A percentile compares a stretch with the other conserved stretches of the same genome.
phyloP scores from a whole-genome alignment of 2,329 filamentous ascomycete genomes.

The Trichoderma harzianum region DNA sequence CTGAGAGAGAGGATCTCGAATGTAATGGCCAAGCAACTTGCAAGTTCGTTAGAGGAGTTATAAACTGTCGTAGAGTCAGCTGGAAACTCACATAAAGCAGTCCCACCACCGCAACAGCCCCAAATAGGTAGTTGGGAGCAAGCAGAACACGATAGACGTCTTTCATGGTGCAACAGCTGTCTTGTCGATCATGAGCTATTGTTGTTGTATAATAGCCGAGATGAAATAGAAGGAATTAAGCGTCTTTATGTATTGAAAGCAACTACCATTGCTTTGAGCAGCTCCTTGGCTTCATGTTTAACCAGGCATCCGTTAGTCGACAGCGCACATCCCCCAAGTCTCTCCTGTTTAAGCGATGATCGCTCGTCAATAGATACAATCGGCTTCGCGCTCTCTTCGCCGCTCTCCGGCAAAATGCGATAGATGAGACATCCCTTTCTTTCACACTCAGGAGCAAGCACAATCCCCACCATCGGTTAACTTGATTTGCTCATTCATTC shows the following conservation, averaged over 20 bases:
- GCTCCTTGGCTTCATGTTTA: neutral
- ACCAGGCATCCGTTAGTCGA: too few relatives aligned
- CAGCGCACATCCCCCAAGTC: neutral
- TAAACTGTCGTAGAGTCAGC: too few relatives aligned
- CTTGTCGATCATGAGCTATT: neutral
- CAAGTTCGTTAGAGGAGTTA: neutral
- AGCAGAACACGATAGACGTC: neutral
- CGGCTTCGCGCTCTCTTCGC: neutral
- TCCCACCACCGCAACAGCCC: neutral
- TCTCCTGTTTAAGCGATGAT: neutral
- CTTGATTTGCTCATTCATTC: neutral
- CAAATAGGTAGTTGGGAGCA: neutral
- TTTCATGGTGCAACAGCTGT: neutral
- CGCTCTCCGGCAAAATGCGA: neutral
- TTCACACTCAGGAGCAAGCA: neutral
- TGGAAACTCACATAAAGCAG: neutral
- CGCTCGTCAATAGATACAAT: neutral
- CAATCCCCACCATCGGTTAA: neutral
- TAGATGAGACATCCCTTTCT: neutral
- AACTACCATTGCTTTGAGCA: neutral
- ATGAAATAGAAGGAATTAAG: neutral
- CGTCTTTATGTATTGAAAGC: neutral
- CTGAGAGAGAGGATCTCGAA: neutral
- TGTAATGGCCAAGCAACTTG: neutral
- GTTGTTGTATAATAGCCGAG: fast-evolving